Base-by-base conservation (phyloP, 345 rosid species). In the Clarkia xantiana region DNA sequence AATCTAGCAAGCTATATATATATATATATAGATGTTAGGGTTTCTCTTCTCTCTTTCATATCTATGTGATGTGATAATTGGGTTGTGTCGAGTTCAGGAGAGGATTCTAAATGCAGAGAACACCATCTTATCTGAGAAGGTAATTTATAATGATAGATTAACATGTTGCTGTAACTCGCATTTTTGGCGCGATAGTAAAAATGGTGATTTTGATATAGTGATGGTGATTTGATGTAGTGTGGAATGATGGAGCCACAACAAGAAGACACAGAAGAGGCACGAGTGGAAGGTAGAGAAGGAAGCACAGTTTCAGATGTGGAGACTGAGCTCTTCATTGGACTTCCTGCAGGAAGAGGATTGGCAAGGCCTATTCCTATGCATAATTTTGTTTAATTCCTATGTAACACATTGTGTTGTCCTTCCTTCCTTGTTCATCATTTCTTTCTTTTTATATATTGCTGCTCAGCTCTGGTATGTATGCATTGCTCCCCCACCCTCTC, bases 31-130 rank as follows among this genome's bases (percentile, higher is more conserved):
- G 6, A 23, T 23, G 29, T 2, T 2, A 23, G 29, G 1, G 29
- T 23, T 9, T 17, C 2, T 11, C 7, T 4, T 14, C 15, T 22
- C 25, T 2, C 25, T 2, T 22, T 22, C 25, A 5, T 5, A 15
- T 22, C 15, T 14, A 22, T 45, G 10, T 13, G 4, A 17, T 14
- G 20, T 10, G 25, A 46, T 2, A 25, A 23, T 23, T 49, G 12
- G 3, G 34, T 10, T 5, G 47, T 53, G 41, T 47, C 7, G 22
- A 18, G 45, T 40, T 11, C 74, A 85, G 94, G 94, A 66, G 71
- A 75, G 68, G 59, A 61, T 60, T 15, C 61, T 85, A 19, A 63
- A 54, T 44, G 77, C 75, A 17, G 94, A 85, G 69, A 79, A 85
- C 53, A 70, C 54, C 56, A 69, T 42, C 67, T 75, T 85, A 50